Conservation (phyloP, 345 rosid species). For the Cardiospermum halicacabum region DNA sequence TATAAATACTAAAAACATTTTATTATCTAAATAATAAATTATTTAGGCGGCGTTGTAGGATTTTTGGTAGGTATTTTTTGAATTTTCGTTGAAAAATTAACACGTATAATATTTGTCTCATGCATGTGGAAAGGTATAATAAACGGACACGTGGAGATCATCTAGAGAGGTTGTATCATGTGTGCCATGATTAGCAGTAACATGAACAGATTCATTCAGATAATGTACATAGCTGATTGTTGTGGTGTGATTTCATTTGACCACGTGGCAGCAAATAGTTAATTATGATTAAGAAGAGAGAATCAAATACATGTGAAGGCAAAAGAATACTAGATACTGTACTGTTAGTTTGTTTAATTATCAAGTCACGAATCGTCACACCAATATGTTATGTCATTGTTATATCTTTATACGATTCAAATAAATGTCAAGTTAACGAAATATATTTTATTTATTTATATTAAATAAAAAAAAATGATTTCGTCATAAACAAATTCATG, state of each 20-base stretch:
- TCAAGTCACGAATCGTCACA: background rate
- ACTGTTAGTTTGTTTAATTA: background rate
- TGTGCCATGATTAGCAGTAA: background rate
- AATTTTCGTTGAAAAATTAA: too few species aligned
- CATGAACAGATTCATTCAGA: background rate
- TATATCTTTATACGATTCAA: too few species aligned
- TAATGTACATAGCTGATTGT: background rate
- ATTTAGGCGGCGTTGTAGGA: background rate
- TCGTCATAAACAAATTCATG: too few species aligned
- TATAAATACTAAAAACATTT: background rate
- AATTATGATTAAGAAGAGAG: too few species aligned
- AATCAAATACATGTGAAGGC: background rate
- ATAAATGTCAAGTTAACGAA: background rate
- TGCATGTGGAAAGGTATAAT: too few species aligned
- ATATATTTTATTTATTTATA: background rate
- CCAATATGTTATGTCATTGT: too few species aligned
- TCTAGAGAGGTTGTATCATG: background rate
- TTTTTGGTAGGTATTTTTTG: too few species aligned
- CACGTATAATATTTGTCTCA: too few species aligned
- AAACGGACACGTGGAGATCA: background rate
- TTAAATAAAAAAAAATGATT: too few species aligned
- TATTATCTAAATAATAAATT: background rate
- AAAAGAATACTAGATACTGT: background rate
- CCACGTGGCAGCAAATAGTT: background rate
- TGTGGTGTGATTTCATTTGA: background rate